phyloP scores from a whole-genome alignment of 495 filamentous ascomycete genomes.

The Viridothelium virens region DNA sequence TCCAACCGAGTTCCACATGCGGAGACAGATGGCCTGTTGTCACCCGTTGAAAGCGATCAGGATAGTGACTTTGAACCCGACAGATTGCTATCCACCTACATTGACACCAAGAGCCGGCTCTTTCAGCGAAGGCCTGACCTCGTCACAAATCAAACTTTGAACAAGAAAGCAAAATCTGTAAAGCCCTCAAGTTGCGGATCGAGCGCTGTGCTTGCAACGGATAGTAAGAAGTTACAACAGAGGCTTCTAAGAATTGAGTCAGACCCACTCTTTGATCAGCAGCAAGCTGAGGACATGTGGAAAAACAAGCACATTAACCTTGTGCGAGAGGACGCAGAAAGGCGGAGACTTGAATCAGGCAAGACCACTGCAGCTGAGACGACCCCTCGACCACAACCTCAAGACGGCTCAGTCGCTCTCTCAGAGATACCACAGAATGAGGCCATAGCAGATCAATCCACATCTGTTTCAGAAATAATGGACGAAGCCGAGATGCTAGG shows the following conservation, averaged over 20 bases:
- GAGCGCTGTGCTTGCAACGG: slow-evolving; percentile 32
- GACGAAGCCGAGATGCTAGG: slow-evolving; percentile 53
- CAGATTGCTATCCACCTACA: slow-evolving; percentile 64
- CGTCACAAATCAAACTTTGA: slow-evolving; percentile 14
- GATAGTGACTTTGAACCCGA: slow-evolving; percentile 59
- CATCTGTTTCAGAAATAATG: slow-evolving; percentile 45
- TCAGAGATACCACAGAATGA: slow-evolving; percentile 31
- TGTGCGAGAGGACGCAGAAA: slow-evolving; percentile 46
- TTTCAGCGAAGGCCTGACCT: slow-evolving; percentile 62
- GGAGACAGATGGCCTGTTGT: neutral
- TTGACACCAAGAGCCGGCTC: slow-evolving; percentile 61
- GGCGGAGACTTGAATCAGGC: slow-evolving; percentile 27
- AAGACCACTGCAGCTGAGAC: neutral
- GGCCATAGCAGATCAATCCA: slow-evolving; percentile 43
- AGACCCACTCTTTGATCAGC: slow-evolving; percentile 78
- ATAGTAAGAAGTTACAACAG: slow-evolving; percentile 54
- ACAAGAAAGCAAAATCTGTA: slow-evolving; percentile 33
- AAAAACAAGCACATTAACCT: slow-evolving; percentile 55
- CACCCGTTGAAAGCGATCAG: slow-evolving; percentile 36
- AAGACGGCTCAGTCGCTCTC: neutral
- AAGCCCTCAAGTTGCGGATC: slow-evolving; percentile 26
- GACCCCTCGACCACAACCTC: neutral
- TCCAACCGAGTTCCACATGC: neutral
- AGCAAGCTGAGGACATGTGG: slow-evolving; percentile 70
- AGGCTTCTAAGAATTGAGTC: slow-evolving; percentile 71